These are phyloP conservation scores for Halophytophthora batemanensis DNA, from an alignment of 352 stramenopile species.

Conservation along the genomic window DNA sequence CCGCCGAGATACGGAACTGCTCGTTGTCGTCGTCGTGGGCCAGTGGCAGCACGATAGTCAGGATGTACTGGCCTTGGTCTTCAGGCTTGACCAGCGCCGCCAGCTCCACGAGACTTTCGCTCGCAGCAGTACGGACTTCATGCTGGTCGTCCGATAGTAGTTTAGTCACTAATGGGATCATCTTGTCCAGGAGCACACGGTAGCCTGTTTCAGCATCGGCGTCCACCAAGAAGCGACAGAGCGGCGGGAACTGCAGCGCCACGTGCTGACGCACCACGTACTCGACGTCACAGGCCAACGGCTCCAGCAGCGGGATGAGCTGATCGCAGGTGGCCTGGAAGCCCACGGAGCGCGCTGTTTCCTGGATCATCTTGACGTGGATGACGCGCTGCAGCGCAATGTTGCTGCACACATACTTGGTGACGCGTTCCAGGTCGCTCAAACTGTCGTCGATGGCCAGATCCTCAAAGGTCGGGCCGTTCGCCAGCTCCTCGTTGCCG, in stretches of 20 bases:
- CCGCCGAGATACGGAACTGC: conserved; percentile 92
- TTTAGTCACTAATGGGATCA: conserved; percentile 73
- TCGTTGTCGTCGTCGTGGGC: conserved; percentile 90
- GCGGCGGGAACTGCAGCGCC: conserved; percentile 84
- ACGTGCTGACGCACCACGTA: conserved; percentile 95
- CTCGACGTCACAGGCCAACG: conserved; percentile 88
- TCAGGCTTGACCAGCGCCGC: conserved; percentile 78
- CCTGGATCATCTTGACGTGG: conserved; percentile 95
- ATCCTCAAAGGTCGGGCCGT: conserved; percentile 95
- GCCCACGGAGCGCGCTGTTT: conserved; percentile 80
- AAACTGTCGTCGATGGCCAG: conserved; percentile 98
- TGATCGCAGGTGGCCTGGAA: conserved; percentile 79
- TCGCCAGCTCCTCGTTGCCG: conserved; percentile 32
- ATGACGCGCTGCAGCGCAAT: conserved; percentile 97
- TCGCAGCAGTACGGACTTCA: conserved; percentile 85
- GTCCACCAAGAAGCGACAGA: conserved; percentile 69
- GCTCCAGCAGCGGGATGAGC: conserved; percentile 89
- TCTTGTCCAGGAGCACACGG: conserved; percentile 65
- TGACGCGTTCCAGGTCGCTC: conserved; percentile 92
- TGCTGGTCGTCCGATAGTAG: conserved; percentile 85
- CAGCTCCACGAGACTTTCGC: conserved; percentile 86
- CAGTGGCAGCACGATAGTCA: conserved; percentile 92
- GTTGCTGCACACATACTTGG: conserved; percentile 93
- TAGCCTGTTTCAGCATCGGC: conserved; percentile 54
- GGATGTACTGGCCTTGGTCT: conserved; percentile 88